phyloP scores from a whole-genome alignment of 805 yeast genomes.

The Dipodascopsis tothii region DNA sequence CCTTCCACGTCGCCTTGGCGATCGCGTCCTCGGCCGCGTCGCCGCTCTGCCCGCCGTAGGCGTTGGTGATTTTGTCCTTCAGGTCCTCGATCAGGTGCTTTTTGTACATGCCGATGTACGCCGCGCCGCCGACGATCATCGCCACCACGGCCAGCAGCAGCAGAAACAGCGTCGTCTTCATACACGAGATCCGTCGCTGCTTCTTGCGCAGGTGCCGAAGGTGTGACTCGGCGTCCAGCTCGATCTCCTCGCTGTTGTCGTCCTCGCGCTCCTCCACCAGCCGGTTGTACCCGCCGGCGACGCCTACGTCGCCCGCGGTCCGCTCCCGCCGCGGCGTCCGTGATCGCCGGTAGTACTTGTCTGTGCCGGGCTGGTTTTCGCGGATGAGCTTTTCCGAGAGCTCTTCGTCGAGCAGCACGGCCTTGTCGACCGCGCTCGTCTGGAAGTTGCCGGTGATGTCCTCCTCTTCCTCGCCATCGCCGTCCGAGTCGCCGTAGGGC shows the following conservation, averaged over 20 bases:
- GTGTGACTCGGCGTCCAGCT: conserved; percentile 21
- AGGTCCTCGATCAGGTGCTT: neutral
- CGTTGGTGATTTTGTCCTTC: neutral
- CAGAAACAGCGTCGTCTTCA: conserved; percentile 10
- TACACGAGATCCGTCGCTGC: conserved; percentile 12
- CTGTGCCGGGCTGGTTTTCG: conserved; percentile 3
- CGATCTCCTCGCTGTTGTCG: conserved; percentile 10
- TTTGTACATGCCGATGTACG: conserved; percentile 13
- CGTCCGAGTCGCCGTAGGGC: too few relatives aligned
- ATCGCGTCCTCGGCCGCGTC: conserved; percentile 36
- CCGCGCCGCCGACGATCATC: conserved; percentile 14
- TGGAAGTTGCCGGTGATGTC: conserved; percentile 21
- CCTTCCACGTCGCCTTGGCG: conserved; percentile 49
- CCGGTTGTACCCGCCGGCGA: conserved; percentile 2
- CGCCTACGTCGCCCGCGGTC: conserved; percentile 2
- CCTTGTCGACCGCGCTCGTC: conserved; percentile 8
- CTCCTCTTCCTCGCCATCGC: conserved; percentile 9
- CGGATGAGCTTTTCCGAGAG: conserved; percentile 11
- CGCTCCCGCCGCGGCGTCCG: neutral
- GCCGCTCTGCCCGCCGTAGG: neutral
- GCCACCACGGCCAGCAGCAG: conserved; percentile 4
- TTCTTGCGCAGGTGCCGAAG: conserved; percentile 12
- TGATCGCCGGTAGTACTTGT: neutral
- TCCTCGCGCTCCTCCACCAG: conserved; percentile 3
- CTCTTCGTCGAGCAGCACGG: conserved; percentile 12